Base-by-base conservation (phyloP, 2,329 filamentous ascomycete species). In the Monilinia fructigena region DNA sequence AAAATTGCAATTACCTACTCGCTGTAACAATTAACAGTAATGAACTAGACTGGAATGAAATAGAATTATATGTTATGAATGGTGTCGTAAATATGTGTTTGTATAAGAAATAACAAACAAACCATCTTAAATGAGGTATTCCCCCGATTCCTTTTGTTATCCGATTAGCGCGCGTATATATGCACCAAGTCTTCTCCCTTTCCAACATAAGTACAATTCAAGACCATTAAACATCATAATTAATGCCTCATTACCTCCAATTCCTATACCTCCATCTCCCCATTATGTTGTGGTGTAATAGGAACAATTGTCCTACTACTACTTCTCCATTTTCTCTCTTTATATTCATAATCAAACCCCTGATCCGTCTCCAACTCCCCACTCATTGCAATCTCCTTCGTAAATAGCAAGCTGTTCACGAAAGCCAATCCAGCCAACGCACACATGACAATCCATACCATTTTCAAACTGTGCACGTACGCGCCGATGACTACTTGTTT, bases 381-480 rank as follows among this genome's bases (percentile, higher is more conserved):
- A 85, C 94, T 73, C 92, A 96, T 80, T 45, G 58, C 58, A 40
- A 74, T 68, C 23, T 77, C 79, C 70, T 85, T 79, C 6, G 81
- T 82, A 58, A 80, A 80, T 0, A 69, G 7, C 2, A 82, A 68
- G 69, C 80, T 84, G 10, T 45, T 50, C 1, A 72, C 3, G n/a
- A 73, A 68, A 12, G 68, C 68, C 8, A 71, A 20, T 4, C 56
- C 71, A 40, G 68, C 65, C 14, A 75, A 54, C 11, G 56, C 70
- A 60, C 68, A 72, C 69, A 74, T 72, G 6, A 72, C 63, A 28
- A 71, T 67, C 72, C 71, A 73, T n/a, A 75, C 68, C 50, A 72
- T 70, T 48, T 54, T 67, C 35, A 74, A 66, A 10, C 62, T 63
- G 47, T 72, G 69, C n/a, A 69, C 68, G 63, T 71, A 72, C 6